Base-by-base conservation (phyloP, 225 moss, liverwort and hornwort genomes). In the Pseudoscleropodium purum region DNA sequence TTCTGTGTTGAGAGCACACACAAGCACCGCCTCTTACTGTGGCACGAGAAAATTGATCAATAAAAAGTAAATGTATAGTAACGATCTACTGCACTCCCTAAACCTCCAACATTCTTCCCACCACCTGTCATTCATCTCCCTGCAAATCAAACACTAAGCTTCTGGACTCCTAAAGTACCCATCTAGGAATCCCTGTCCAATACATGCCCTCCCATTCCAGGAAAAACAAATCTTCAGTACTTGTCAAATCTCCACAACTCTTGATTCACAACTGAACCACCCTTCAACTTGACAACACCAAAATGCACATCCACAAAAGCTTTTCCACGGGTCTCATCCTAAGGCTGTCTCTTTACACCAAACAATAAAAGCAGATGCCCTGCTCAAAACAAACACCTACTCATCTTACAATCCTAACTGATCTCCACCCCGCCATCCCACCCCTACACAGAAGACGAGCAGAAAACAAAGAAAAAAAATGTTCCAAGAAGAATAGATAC, bases 351-450 rank as follows among this genome's bases (percentile, higher is more conserved):
- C 95, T 97, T 95, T 97, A 98, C 98, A 98, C 92, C 95, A 95
- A 98, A 97, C 95, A 96, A 96, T 95, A 91, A 95, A 96, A 91
- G 96, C 96, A 97, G 94, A 94, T 88, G 61, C 92, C 91, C 97
- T 98, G 96, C 97, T 95, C 91, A 92, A 94, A 97, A 93, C 95
- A 95, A 94, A 94, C 94, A 95, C 94, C 96, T 98, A 96, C 90
- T 91, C 92, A 97, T 96, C 95, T 94, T 97, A 98, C 98, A 96
- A 81, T 86, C 88, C 85, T 87, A 81, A 86, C 90, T 39, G 43
- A 75, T 87, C 62, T 79, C 34, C 74, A 83, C 85, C 91, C 86
- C 73, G 84, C 51, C 79, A 86, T 64, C 68, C 80, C 77, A 88
- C 79, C 90, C 85, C 91, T 88, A 83, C 39, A 68, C 82, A 90